Conservation (phyloP, 2,329 filamentous ascomycete genomes). For the Eurotiales sp. region DNA sequence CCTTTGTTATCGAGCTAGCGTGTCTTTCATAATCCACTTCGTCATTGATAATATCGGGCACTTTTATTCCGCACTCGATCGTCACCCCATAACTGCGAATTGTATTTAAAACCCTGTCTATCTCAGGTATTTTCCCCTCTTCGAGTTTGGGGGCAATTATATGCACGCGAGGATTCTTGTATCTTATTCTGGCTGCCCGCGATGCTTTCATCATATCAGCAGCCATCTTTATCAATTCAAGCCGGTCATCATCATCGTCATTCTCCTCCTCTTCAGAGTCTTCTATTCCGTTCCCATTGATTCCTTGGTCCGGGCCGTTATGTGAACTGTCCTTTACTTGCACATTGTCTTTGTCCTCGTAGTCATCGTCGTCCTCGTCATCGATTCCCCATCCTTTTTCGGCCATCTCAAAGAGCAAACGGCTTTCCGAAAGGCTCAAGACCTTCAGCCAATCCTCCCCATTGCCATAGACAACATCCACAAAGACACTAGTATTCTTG, state of each 20-base stretch:
- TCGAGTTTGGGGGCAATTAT: constrained; percentile 60
- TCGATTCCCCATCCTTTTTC: constrained; percentile 61
- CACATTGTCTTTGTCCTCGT: background rate
- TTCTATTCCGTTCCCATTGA: constrained; percentile 30
- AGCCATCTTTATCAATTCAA: constrained; percentile 60
- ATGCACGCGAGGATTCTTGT: constrained; percentile 56
- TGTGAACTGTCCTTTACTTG: constrained; percentile 20
- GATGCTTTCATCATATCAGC: constrained; percentile 57
- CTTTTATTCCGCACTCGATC: constrained; percentile 34
- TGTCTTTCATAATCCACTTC: constrained; percentile 9
- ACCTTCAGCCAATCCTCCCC: constrained; percentile 67
- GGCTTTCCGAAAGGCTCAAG: constrained; percentile 60
- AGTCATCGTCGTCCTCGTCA: constrained; percentile 29
- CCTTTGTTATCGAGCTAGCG: constrained; percentile 13
- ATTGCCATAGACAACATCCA: constrained; percentile 62
- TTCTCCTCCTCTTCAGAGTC: constrained; percentile 37
- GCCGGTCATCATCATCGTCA: constrained; percentile 51
- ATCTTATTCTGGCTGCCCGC: constrained; percentile 53
- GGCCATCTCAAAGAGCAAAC: constrained; percentile 64
- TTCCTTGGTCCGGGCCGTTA: too few species aligned
- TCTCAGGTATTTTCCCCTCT: constrained; percentile 48
- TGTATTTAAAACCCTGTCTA: constrained; percentile 55
- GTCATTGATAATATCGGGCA: constrained; percentile 14
- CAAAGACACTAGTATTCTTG: constrained; percentile 52
- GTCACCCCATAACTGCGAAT: constrained; percentile 51